Conservation (phyloP, 371 early-diverging fungal genomes). For the Synchytrium microbalum region DNA sequence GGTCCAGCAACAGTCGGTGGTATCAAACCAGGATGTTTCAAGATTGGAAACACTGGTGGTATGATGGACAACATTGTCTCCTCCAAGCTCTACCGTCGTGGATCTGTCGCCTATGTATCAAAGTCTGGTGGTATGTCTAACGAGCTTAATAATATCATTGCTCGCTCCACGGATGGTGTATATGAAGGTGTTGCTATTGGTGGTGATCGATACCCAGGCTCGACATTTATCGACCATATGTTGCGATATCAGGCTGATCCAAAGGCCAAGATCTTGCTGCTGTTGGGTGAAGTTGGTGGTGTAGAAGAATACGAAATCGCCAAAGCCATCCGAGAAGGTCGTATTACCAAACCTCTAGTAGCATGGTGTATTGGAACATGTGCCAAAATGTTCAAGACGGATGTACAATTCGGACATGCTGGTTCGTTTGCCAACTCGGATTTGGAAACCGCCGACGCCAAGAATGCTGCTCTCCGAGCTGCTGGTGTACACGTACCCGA, state of each 20-base stretch:
- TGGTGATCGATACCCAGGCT: constrained; percentile 98
- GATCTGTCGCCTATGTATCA: constrained; percentile 94
- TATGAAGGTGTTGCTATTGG: constrained; percentile 98
- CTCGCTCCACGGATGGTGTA: constrained; percentile 92
- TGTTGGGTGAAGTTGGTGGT: constrained; percentile 97
- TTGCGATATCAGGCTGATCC: constrained; percentile 90
- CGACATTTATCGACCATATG: constrained; percentile 96
- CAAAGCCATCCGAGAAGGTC: constrained; percentile 79
- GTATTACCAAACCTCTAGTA: constrained; percentile 93
- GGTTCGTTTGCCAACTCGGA: constrained; percentile 95
- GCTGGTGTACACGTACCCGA: constrained; percentile 90
- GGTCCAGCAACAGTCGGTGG: constrained; percentile 98
- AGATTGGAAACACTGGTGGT: constrained; percentile 98
- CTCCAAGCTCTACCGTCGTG: constrained; percentile 91
- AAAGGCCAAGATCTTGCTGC: constrained; percentile 84
- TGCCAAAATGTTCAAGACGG: constrained; percentile 96
- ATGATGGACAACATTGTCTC: constrained; percentile 99
- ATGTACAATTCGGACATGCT: constrained; percentile 95
- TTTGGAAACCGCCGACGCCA: constrained; percentile 92
- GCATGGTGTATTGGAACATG: constrained; percentile 99
- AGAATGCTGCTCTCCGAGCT: constrained; percentile 80
- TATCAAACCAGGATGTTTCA: constrained; percentile 98
- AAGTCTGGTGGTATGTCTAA: constrained; percentile 99
- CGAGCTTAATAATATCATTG: constrained; percentile 96
- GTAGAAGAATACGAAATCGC: constrained; percentile 93